Conservation (phyloP, 495 filamentous ascomycete genomes). For the Articulospora tetracladia region DNA sequence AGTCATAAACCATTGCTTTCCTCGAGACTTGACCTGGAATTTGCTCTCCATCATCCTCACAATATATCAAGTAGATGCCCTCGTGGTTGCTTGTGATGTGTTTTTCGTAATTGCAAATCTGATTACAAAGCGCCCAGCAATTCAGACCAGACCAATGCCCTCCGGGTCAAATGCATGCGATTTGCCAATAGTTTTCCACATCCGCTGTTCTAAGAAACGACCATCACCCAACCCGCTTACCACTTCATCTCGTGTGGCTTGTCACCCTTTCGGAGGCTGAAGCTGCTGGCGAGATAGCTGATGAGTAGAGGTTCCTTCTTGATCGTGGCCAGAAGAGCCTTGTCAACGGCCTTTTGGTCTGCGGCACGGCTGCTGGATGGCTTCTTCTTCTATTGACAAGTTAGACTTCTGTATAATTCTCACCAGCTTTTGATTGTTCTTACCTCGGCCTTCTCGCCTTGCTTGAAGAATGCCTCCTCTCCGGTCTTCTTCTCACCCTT, state of each 20-base stretch:
- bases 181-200: conserved; percentile 18
- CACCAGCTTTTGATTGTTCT: conserved; percentile 28
- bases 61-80: background rate
- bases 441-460: conserved; percentile 96
- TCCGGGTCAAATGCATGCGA: conserved; percentile 24
- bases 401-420: background rate
- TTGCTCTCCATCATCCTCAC: background rate
- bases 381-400: conserved; percentile 80
- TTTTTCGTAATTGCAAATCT: conserved; percentile 30
- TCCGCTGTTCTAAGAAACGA: conserved; percentile 11
- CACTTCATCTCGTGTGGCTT: conserved; percentile 97
- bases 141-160: conserved; percentile 26
- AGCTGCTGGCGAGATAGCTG: conserved; percentile 85
- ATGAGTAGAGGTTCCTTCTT: conserved; percentile 91
- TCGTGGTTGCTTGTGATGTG: conserved; percentile 21
- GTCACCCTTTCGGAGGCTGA: conserved; percentile 97
- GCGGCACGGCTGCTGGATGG: conserved; percentile 80
- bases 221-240: conserved; percentile 44
- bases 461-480: conserved; percentile 98
- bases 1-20: background rate
- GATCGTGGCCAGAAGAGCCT: conserved; percentile 83
- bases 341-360: conserved; percentile 98
- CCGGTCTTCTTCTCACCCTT: conserved; percentile 86
- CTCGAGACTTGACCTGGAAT: background rate
- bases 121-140: conserved; percentile 31